These are phyloP conservation scores for Ramularia endophylla DNA, from an alignment of 2,329 filamentous ascomycete genomes.

Conservation along the genomic window DNA sequence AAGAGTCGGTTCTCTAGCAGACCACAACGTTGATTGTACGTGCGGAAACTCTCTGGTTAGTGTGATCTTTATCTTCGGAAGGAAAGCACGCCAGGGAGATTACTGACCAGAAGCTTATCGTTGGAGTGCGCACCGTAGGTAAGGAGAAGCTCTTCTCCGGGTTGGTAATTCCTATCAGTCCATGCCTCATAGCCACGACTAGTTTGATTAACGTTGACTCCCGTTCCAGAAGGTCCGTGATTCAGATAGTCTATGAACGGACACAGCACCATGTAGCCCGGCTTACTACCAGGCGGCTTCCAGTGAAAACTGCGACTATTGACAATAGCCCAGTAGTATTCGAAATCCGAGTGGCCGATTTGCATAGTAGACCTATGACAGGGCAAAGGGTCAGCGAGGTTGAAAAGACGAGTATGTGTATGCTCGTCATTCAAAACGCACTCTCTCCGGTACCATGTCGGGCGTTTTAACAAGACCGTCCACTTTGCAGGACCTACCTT, in stretches of 20 bases:
- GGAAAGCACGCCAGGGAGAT: too few species aligned
- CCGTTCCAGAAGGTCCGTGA: constrained; percentile 37
- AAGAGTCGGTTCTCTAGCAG: too few species aligned
- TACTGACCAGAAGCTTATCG: constrained; percentile 65
- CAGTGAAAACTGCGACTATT: constrained; percentile 58
- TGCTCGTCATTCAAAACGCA: too few species aligned
- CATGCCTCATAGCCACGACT: constrained; percentile 50
- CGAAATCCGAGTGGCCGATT: constrained; percentile 40
- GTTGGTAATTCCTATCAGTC: constrained; percentile 44
- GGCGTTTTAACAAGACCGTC: too few species aligned
- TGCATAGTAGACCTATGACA: too few species aligned
- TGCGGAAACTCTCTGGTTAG: too few species aligned
- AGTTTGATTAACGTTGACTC: constrained; percentile 47
- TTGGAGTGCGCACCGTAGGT: constrained; percentile 67
- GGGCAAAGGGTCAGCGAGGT: too few species aligned
- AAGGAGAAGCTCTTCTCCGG: constrained; percentile 53
- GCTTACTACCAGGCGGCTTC: constrained; percentile 40
- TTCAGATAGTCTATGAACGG: constrained; percentile 71
- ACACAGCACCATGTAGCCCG: constrained; percentile 62
- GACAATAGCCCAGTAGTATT: constrained; percentile 55
- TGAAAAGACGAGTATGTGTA: too few species aligned
- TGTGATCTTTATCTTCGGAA: too few species aligned
- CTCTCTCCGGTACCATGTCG: too few species aligned
- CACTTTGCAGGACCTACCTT: too few species aligned
- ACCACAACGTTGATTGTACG: too few species aligned